Percentiles rank a stretch among this genome's conserved stretches.
Evolutionary conservation across 257 asterid species (phyloP).

Genomic region (Avicennia marina): DNA sequence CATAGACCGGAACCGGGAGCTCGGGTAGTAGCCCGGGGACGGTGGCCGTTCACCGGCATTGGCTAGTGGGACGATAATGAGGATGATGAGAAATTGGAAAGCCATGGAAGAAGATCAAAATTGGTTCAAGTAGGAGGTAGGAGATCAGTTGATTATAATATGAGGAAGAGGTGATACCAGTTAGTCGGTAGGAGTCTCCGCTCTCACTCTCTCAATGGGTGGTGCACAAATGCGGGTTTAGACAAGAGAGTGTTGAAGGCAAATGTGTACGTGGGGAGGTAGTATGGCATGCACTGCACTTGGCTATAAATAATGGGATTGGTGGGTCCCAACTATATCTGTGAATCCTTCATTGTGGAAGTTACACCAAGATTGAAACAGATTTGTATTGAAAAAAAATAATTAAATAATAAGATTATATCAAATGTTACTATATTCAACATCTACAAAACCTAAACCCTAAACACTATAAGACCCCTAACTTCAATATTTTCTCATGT

Average conservation of each 20-base stretch:
- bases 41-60: constrained; percentile 73
- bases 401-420: too few relatives aligned
- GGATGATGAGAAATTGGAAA: constrained; percentile 14
- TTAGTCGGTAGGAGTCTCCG: too few relatives aligned
- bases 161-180: too few relatives aligned
- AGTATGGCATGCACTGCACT: constrained; percentile 38
- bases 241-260: constrained; percentile 31
- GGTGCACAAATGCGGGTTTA: constrained; percentile 39
- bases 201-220: too few relatives aligned
- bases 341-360: background rate
- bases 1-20: constrained; percentile 50
- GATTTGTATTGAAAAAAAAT: too few relatives aligned
- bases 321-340: constrained; percentile 32
- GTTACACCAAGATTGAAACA: too few relatives aligned
- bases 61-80: background rate
- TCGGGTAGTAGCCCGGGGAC: constrained; percentile 73
- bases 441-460: too few relatives aligned
- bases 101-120: constrained; percentile 37
- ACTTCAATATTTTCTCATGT: too few relatives aligned
- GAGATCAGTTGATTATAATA: too few relatives aligned
- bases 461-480: too few relatives aligned
- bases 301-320: constrained; percentile 30
- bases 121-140: too few relatives aligned
- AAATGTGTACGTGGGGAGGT: constrained; percentile 25
- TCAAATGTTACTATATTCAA: too few relatives aligned